Evolutionary conservation across 2,329 filamentous ascomycete species (phyloP).

Genomic region (Epichloe baconii): DNA sequence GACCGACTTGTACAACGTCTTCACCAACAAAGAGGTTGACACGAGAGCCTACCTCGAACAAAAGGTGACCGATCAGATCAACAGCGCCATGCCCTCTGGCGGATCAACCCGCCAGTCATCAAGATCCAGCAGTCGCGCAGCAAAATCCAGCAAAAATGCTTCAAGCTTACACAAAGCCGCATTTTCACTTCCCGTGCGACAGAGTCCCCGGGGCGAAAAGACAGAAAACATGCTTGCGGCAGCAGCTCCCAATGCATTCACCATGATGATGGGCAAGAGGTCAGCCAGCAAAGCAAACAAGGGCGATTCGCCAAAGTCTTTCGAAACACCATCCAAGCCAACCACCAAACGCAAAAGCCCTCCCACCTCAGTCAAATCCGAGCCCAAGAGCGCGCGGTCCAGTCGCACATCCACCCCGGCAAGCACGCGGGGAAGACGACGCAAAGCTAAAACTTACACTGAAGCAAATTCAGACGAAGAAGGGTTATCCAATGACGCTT

Average conservation of each 20-base stretch:
- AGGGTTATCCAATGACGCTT: conserved; percentile 64
- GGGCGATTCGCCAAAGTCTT: conserved; percentile 11
- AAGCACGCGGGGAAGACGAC: conserved; percentile 36
- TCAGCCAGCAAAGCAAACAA: conserved; percentile 13
- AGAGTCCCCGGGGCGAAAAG: conserved; percentile 22
- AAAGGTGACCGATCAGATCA: conserved; percentile 57
- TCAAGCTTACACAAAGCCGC: conserved; percentile 7
- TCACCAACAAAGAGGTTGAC: conserved; percentile 44
- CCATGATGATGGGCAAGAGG: conserved; percentile 38
- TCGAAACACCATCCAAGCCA: conserved; percentile 10
- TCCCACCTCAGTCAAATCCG: conserved; percentile 19
- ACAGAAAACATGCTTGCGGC: conserved; percentile 10
- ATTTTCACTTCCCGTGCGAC: conserved; percentile 21
- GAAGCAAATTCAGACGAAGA: conserved; percentile 47
- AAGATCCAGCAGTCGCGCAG: conserved; percentile 21
- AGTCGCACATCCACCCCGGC: conserved; percentile 64
- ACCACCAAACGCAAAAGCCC: conserved; percentile 21
- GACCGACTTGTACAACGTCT: conserved; percentile 69
- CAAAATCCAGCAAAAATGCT: conserved; percentile 7
- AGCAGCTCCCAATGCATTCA: conserved; percentile 32
- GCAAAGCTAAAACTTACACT: conserved; percentile 35
- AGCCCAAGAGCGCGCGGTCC: conserved; percentile 58
- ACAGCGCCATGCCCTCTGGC: conserved; percentile 15
- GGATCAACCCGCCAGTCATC: conserved; percentile 23
- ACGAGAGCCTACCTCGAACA: conserved; percentile 68